Conservation (phyloP, 768 basidiomycete species). For the Lanmaoa pseudosensibilis region DNA sequence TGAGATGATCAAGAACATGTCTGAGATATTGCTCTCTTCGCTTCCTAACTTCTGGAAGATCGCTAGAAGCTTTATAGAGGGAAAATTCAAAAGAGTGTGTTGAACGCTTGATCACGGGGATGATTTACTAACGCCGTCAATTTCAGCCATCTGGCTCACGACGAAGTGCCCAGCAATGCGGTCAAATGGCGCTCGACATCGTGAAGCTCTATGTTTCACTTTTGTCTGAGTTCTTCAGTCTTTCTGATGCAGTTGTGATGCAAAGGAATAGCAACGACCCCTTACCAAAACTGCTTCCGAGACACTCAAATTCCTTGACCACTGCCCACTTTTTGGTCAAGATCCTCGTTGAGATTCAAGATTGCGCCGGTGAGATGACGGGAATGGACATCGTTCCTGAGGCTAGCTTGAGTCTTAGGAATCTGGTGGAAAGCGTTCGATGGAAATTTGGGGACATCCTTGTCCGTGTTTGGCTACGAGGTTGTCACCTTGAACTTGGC, state of each 20-base stretch:
- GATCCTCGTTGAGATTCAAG: conserved; percentile 82
- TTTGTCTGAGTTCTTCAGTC: conserved; percentile 80
- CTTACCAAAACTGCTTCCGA: conserved; percentile 60
- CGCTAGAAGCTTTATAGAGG: conserved; percentile 86
- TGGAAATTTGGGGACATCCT: conserved; percentile 90
- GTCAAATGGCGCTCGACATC: conserved; percentile 85
- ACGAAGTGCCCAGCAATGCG: conserved; percentile 80
- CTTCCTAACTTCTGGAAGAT: conserved; percentile 96
- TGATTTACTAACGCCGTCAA: background rate
- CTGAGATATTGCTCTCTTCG: conserved; percentile 78
- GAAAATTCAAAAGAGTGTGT: conserved; percentile 84
- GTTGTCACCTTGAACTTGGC: conserved; percentile 40
- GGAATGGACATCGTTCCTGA: conserved; percentile 82
- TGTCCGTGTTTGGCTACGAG: conserved; percentile 77
- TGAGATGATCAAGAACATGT: conserved; percentile 81
- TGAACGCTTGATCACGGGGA: background rate
- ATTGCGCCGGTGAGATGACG: conserved; percentile 78
- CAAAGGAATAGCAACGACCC: conserved; percentile 41
- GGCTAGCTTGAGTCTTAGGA: conserved; percentile 62
- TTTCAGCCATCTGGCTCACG: conserved; percentile 48
- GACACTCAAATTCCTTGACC: conserved; percentile 77
- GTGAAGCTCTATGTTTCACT: conserved; percentile 82
- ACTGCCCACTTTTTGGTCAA: conserved; percentile 78
- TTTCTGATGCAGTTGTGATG: conserved; percentile 77
- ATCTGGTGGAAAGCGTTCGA: conserved; percentile 73